These are phyloP conservation scores for Polygonum aviculare DNA, from an alignment of 148 eudicot genomes.

Conservation along the genomic window DNA sequence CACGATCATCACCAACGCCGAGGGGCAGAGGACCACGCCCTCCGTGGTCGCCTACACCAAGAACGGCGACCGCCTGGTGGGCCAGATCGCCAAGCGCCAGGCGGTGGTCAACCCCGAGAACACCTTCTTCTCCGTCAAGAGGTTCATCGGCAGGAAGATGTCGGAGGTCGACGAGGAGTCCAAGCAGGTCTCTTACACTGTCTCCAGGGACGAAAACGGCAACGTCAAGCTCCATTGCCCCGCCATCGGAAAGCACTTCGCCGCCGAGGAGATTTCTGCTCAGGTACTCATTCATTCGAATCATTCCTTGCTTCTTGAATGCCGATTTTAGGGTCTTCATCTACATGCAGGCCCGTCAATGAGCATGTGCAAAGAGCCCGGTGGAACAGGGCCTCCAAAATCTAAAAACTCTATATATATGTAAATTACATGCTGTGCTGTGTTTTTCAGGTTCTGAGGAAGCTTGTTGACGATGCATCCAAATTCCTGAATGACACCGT, in stretches of 20 bases:
- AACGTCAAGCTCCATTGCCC: constrained; percentile 45
- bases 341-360: too few relatives aligned
- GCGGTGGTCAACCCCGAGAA: constrained; percentile 48
- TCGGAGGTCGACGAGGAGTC: constrained; percentile 58
- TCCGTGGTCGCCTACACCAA: constrained; percentile 59
- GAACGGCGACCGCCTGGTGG: constrained; percentile 43
- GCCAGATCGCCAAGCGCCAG: constrained; percentile 57
- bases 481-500: constrained; percentile 59
- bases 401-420: too few relatives aligned
- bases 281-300: constrained; percentile 34
- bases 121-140: constrained; percentile 38
- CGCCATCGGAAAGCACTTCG: constrained; percentile 37
- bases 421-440: too few relatives aligned
- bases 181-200: constrained; percentile 57
- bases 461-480: constrained; percentile 76
- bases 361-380: too few relatives aligned
- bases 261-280: constrained; percentile 69
- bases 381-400: too few relatives aligned
- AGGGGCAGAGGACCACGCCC: constrained; percentile 70
- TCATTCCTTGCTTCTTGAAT: background rate
- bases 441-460: constrained; percentile 45
- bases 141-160: constrained; percentile 36
- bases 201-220: constrained; percentile 61
- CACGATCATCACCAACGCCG: constrained; percentile 48
- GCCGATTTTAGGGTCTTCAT: background rate